Percentiles rank a stretch among this genome's conserved stretches.
These are phyloP conservation scores for Silene noctiflora DNA, from an alignment of 179 eudicot species.

Conservation along the genomic window DNA sequence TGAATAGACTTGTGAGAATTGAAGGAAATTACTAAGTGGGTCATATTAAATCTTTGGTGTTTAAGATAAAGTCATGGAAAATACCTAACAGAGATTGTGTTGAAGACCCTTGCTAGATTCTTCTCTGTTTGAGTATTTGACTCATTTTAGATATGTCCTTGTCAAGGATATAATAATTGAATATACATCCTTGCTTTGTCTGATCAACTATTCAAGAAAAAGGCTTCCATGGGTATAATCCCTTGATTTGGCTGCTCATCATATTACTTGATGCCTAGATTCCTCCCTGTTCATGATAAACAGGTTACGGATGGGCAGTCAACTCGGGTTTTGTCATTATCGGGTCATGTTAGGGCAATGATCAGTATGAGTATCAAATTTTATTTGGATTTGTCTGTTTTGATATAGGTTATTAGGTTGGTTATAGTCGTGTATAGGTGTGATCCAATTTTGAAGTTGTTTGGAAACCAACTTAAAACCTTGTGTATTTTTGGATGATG, in stretches of 20 bases:
- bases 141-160: slow-evolving; percentile 15
- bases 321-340: too few relatives aligned
- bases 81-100: slow-evolving; percentile 23
- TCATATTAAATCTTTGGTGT: not conserved
- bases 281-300: not conserved
- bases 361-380: too few relatives aligned
- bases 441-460: not conserved
- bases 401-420: too few relatives aligned
- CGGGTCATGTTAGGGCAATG: too few relatives aligned
- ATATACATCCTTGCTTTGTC: slow-evolving; percentile 8
- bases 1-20: slow-evolving; percentile 9
- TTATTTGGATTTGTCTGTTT: too few relatives aligned
- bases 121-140: slow-evolving; percentile 8
- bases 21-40: slow-evolving; percentile 4
- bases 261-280: not conserved
- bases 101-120: slow-evolving; percentile 24
- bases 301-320: too few relatives aligned
- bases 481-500: not conserved
- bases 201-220: slow-evolving; percentile 8
- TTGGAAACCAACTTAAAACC: not conserved
- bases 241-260: slow-evolving; percentile 3
- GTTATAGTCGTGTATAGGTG: too few relatives aligned
- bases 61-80: slow-evolving; percentile 16
- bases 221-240: not conserved
- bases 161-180: not conserved